Evolutionary conservation across 2,329 filamentous ascomycete genomes (phyloP).

Genomic region (Fusarium heterosporum): DNA sequence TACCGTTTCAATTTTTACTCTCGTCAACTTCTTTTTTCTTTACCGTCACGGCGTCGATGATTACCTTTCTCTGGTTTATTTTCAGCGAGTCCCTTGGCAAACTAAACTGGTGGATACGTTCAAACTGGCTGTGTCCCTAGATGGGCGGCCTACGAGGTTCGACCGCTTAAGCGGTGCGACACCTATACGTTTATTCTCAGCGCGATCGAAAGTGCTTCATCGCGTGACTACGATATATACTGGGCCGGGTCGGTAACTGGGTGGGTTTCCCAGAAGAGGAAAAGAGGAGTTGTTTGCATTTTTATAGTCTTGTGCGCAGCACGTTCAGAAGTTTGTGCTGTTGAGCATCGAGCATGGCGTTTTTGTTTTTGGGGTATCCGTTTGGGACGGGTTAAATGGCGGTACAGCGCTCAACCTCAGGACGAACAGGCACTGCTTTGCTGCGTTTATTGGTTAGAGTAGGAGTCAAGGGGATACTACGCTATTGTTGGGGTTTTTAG

Average conservation of each 20-base stretch:
- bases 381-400: slow-evolving; percentile 16
- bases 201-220: slow-evolving; percentile 49
- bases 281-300: slow-evolving; percentile 40
- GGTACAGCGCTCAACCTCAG: slow-evolving; percentile 16
- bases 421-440: slow-evolving; percentile 5
- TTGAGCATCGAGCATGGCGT: slow-evolving; percentile 36
- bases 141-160: slow-evolving; percentile 34
- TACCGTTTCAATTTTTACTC: slow-evolving; percentile 2
- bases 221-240: slow-evolving; percentile 44
- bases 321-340: slow-evolving; percentile 27
- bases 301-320: slow-evolving; percentile 36
- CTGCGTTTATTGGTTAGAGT: slow-evolving; percentile 12
- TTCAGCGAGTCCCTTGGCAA: slow-evolving; percentile 41
- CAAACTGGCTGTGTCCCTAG: slow-evolving; percentile 29
- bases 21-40: slow-evolving; percentile 30
- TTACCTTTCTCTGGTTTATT: slow-evolving; percentile 34
- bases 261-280: slow-evolving; percentile 36
- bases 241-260: slow-evolving; percentile 35
- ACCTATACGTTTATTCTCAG: slow-evolving; percentile 47
- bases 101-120: slow-evolving; percentile 44
- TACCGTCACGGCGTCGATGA: slow-evolving; percentile 39
- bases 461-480: slow-evolving; percentile 18
- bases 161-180: slow-evolving; percentile 25
- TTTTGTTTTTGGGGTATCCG: slow-evolving; percentile 24
- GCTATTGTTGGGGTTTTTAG: slow-evolving; percentile 35